Percentiles rank a stretch among this genome's conserved stretches.
phyloP scores from a whole-genome alignment of 2,329 filamentous ascomycete species.

The Alternaria viburni region DNA sequence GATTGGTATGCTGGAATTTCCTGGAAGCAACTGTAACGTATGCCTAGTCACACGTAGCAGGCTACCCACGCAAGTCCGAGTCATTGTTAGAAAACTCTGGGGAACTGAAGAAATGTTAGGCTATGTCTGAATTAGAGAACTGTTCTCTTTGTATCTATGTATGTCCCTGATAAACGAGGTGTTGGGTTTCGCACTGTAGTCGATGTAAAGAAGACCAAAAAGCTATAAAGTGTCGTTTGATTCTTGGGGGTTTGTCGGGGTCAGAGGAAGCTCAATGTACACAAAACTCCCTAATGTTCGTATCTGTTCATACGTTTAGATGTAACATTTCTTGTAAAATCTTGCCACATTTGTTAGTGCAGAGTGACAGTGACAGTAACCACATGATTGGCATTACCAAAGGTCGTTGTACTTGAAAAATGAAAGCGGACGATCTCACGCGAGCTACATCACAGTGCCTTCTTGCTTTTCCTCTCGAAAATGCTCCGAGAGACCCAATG shows the following conservation, averaged over 20 bases:
- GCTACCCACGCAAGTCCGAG: not conserved
- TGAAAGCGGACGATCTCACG: not conserved
- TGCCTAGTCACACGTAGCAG: not conserved
- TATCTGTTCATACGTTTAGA: not conserved
- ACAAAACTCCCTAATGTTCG: not conserved
- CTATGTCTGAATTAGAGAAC: not conserved
- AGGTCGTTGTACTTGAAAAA: not conserved
- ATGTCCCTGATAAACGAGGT: not conserved
- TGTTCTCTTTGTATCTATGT: not conserved
- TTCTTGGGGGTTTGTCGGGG: not conserved
- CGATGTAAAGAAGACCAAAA: not conserved
- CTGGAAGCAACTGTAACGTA: not conserved
- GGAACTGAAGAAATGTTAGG: not conserved
- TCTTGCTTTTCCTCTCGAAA: not conserved
- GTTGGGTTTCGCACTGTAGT: not conserved
- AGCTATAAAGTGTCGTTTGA: not conserved
- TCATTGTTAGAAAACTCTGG: not conserved
- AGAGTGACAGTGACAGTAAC: not conserved
- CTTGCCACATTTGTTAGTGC: fast-evolving
- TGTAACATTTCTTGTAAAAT: not conserved
- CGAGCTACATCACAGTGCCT: not conserved
- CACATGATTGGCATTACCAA: not conserved
- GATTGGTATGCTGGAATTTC: not conserved
- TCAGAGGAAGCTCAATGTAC: not conserved
- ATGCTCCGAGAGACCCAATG: not conserved